Evolutionary conservation across 768 basidiomycete genomes (phyloP), one percentile per base, ranked within the genome.

Genomic region (Sarcodon aspratus): DNA sequence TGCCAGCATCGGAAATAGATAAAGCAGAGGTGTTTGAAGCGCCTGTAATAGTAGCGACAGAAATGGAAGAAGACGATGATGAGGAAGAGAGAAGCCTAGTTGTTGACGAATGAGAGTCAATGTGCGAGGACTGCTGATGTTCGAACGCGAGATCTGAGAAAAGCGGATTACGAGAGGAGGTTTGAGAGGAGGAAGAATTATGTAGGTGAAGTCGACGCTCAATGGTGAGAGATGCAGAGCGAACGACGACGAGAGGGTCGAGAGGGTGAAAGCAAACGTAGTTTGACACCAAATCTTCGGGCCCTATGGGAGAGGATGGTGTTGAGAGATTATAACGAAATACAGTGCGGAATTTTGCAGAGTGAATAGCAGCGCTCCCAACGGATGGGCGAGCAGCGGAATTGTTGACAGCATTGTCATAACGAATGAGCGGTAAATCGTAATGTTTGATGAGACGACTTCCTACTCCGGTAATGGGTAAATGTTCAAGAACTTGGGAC

Each of bases 351-450:
- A 75, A 73, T 55, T 81, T 82, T 50, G 59, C 67, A n/a, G 71
- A 76, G 36, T 54, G 69, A 12, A 61, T 71, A 21, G 60, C 58
- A 44, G 65, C 66, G 35, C 68, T 64, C 10, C 61, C 55, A 42
- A 64, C 58, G 33, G 68, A 69, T 15, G 62, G 47, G 48, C 17
- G 46, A 3, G 45, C 17, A 15, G 47, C 32, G 9, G 55, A 37
- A 11, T 52, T 34, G 40, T 60, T 63, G 17, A 69, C 58, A 1
- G 81, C 81, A 1, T 74, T 61, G 63, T 83, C 84, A 55, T 81
- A 83, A 43, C 85, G 81, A 40, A 82, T 61, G n/a, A 91, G 71
- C 34, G 76, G 72, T 3, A 92, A 69, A 40, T 89, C 85, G 53
- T 78, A 81, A 59, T 83, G 75, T 60, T 79, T 83, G 43, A 80